These are phyloP conservation scores for Amphicarpaea edgeworthii DNA, from an alignment of 306 rosid species.

Conservation along the genomic window DNA sequence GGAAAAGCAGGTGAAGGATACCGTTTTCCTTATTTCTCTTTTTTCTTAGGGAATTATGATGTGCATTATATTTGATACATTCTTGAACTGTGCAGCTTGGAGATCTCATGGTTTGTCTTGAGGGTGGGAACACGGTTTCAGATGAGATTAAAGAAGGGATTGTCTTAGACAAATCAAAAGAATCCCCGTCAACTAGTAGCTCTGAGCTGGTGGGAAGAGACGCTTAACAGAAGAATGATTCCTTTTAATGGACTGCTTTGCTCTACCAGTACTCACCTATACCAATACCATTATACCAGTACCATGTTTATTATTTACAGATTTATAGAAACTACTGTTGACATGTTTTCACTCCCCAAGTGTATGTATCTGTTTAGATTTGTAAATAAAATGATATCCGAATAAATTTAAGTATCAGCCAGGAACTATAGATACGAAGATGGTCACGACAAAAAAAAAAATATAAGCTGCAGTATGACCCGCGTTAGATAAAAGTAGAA, in stretches of 20 bases:
- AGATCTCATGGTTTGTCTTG: no score
- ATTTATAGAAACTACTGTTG: constrained; percentile 16
- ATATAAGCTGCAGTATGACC: neutral
- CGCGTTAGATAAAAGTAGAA: neutral
- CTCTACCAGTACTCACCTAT: constrained; percentile 5
- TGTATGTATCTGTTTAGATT: constrained; percentile 8
- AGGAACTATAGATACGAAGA: neutral
- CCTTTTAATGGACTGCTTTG: neutral
- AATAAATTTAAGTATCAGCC: neutral
- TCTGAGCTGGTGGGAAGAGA: constrained; percentile 37
- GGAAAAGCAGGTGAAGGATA: constrained; percentile 75
- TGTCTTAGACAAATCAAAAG: constrained; percentile 43
- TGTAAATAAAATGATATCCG: constrained; percentile 29
- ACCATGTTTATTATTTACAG: constrained; percentile 10
- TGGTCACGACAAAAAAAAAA: no score
- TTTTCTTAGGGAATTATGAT: neutral
- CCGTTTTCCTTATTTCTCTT: neutral
- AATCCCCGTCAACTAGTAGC: constrained; percentile 47
- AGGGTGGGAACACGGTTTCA: no score
- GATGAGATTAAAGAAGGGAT: constrained; percentile 47
- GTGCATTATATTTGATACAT: neutral
- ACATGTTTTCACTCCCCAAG: constrained; percentile 17
- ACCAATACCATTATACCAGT: no score
- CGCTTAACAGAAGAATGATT: constrained; percentile 36
- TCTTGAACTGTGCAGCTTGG: no score